These are phyloP conservation scores for Echeveria elegans DNA, from an alignment of 164 flowering plant species.

Conservation along the genomic window DNA sequence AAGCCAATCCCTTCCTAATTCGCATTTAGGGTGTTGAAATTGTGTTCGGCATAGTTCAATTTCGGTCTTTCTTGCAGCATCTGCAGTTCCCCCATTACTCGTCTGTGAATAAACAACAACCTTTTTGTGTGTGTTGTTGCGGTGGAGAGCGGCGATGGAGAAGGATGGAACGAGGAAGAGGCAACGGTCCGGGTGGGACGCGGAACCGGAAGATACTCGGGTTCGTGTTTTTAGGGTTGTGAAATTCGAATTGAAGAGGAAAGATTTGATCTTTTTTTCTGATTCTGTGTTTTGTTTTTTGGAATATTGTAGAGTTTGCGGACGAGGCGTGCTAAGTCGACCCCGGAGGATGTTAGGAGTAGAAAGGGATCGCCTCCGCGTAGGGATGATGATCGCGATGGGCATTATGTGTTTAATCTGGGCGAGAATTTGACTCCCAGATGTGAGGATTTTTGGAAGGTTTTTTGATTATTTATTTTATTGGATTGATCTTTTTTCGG, in stretches of 20 bases:
- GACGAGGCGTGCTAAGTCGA: not conserved
- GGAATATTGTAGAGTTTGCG: not conserved
- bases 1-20: too few species aligned
- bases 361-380: constrained; percentile 52
- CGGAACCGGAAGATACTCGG: constrained; percentile 18
- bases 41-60: too few species aligned
- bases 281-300: too few species aligned
- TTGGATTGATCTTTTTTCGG: not conserved
- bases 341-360: not conserved
- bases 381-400: constrained; percentile 77
- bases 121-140: too few species aligned
- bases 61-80: too few species aligned
- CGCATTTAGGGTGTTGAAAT: too few species aligned
- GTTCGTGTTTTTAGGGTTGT: not conserved
- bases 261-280: not conserved
- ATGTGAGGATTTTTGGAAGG: constrained; percentile 47
- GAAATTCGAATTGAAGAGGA: not conserved
- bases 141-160: constrained; percentile 15
- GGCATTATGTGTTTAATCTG: constrained; percentile 61
- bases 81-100: too few species aligned
- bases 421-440: constrained; percentile 85
- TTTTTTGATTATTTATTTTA: not conserved
- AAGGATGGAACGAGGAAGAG: constrained; percentile 17
- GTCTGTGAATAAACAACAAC: too few species aligned
- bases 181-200: too few species aligned